phyloP scores from a whole-genome alignment of 371 early-diverging fungal genomes.

The Cokeromyces recurvatus region DNA sequence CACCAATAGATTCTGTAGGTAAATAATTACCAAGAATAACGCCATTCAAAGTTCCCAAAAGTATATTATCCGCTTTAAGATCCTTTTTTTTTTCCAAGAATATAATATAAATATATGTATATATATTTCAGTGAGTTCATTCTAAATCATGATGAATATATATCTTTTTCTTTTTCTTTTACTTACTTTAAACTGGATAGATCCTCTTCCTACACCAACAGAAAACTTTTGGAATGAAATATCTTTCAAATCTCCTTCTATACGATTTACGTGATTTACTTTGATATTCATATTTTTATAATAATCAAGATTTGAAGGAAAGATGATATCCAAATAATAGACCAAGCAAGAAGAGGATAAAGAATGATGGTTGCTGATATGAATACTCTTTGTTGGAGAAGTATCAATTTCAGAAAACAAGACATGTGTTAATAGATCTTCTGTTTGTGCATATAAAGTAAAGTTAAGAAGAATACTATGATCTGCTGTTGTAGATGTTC shows the following conservation, averaged over 20 bases:
- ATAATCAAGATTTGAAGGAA: neutral
- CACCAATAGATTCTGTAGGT: slow-evolving; percentile 3
- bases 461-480: slow-evolving; percentile 2
- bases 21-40: slow-evolving; percentile 9
- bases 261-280: neutral
- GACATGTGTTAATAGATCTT: neutral
- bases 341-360: slow-evolving; percentile 1
- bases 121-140: no score
- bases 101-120: no score
- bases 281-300: slow-evolving; percentile 1
- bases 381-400: neutral
- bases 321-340: slow-evolving; percentile 4
- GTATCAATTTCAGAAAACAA: neutral
- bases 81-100: no score
- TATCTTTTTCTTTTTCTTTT: no score
- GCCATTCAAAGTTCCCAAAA: slow-evolving; percentile 7
- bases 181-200: slow-evolving; percentile 7
- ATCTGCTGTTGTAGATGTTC: neutral
- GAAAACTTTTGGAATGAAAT: slow-evolving; percentile 2
- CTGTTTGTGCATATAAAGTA: slow-evolving; percentile 4
- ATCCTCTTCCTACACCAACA: slow-evolving; percentile 12
- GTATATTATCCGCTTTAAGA: slow-evolving; percentile 1
- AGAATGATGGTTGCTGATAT: slow-evolving; percentile 6
- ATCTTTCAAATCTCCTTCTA: slow-evolving; percentile 7
- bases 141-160: no score